Evolutionary conservation across 139 green algal species (phyloP).

Genomic region (Mesotaenium endlicherianum): DNA sequence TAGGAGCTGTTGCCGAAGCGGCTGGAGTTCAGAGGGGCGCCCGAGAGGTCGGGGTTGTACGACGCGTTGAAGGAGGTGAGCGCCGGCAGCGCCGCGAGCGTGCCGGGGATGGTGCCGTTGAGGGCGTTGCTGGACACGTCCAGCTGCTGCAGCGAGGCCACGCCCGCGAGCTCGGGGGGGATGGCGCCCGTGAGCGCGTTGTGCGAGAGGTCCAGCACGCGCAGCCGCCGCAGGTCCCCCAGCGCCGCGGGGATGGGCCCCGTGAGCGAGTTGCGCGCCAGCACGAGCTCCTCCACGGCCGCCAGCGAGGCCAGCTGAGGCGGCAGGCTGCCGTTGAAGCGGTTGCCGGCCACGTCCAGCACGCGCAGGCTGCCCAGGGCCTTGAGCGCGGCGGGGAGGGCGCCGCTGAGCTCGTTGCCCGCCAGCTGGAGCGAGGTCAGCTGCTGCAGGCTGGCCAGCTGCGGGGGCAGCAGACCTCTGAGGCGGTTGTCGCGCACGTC

Average conservation of each 20-base stretch:
- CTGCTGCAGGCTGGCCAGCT: too few relatives aligned
- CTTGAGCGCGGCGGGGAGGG: neutral
- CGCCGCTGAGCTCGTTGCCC: constrained; percentile 3
- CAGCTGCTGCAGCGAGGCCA: neutral
- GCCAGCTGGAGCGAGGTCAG: too few relatives aligned
- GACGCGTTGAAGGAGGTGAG: constrained; percentile 20
- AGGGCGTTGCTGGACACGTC: neutral
- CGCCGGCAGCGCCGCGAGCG: too few relatives aligned
- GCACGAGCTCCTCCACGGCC: too few relatives aligned
- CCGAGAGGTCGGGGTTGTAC: neutral
- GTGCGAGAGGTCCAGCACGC: constrained; percentile 21
- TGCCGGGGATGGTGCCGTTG: neutral
- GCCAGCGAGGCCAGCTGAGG: too few relatives aligned
- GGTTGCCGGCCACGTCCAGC: constrained; percentile 1
- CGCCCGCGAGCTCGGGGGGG: neutral
- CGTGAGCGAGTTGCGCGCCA: constrained; percentile 15
- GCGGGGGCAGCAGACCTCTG: too few relatives aligned
- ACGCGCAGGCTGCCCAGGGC: neutral
- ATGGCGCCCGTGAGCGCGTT: constrained; percentile 28
- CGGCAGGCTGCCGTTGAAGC: constrained; percentile 6
- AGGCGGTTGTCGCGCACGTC: constrained; percentile 24
- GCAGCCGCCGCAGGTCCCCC: neutral
- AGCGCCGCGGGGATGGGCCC: constrained; percentile 4
- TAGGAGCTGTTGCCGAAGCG: neutral
- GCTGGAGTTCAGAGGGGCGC: neutral